A percentile compares a stretch with the other conserved stretches of the same genome.
These are phyloP conservation scores for Kwoniella mangroviensis DNA, from an alignment of 768 basidiomycete genomes.

Conservation along the genomic window DNA sequence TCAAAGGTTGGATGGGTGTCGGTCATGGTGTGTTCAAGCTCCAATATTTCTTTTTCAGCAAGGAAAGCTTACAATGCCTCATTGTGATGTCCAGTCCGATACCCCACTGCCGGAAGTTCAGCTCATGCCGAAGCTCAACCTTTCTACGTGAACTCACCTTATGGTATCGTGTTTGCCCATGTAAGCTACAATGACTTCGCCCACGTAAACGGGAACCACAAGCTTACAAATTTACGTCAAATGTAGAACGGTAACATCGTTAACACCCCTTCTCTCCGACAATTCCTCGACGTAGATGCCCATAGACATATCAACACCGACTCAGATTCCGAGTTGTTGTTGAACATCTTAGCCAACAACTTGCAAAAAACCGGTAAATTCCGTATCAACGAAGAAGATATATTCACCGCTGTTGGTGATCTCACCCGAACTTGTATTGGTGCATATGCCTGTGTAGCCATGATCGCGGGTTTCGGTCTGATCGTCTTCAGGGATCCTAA, in stretches of 20 bases:
- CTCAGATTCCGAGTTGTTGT: conserved; percentile 93
- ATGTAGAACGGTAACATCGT: conserved; percentile 94
- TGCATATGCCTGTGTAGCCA: conserved; percentile 96
- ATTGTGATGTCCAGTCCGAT: conserved; percentile 70
- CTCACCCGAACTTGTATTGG: conserved; percentile 88
- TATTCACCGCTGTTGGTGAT: conserved; percentile 88
- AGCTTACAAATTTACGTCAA: conserved; percentile 12
- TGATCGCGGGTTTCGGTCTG: conserved; percentile 98
- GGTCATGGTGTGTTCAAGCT: conserved; percentile 75
- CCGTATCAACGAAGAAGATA: conserved; percentile 98
- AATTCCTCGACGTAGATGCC: conserved; percentile 92
- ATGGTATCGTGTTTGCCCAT: conserved; percentile 97
- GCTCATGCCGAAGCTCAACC: conserved; percentile 97
- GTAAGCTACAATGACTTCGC: conserved; percentile 61
- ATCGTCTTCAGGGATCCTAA: conserved; percentile 98
- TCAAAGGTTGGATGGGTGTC: conserved; percentile 94
- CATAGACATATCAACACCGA: conserved; percentile 99
- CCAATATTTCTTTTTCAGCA: not conserved
- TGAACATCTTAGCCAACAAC: conserved; percentile 97
- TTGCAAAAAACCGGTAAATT: conserved; percentile 98
- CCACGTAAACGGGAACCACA: not conserved
- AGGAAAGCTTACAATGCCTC: not conserved
- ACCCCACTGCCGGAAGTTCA: conserved; percentile 97
- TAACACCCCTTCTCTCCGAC: conserved; percentile 82
- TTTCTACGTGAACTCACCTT: conserved; percentile 99